Conservation (phyloP, 257 asterid species). For the Nicotiana paniculata region DNA sequence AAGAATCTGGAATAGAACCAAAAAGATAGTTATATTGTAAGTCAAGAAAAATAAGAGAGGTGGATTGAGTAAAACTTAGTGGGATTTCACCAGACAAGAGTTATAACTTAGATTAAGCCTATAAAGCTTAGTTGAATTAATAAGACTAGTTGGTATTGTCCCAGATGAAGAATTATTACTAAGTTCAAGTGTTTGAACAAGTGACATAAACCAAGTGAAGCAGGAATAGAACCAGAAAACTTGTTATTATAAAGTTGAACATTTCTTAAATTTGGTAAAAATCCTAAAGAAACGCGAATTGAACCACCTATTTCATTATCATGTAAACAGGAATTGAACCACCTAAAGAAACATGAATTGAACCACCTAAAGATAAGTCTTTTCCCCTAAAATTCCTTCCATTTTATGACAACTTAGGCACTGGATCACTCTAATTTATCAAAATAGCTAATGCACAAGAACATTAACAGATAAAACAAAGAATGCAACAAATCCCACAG, state of each 20-base stretch:
- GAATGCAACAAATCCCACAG: not conserved
- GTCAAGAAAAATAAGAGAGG: conserved; percentile 47
- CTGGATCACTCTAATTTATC: not conserved
- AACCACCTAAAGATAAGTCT: conserved; percentile 27
- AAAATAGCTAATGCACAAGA: not conserved
- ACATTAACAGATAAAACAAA: not conserved
- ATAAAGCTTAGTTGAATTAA: conserved; percentile 65
- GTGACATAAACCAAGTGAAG: conserved; percentile 58
- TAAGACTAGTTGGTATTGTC: conserved; percentile 39
- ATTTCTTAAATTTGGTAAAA: conserved; percentile 73
- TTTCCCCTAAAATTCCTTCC: not conserved
- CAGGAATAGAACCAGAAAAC: conserved; percentile 58
- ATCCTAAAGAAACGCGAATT: conserved; percentile 62
- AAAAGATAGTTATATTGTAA: conserved; percentile 54
- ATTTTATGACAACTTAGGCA: not conserved
- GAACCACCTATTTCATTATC: not conserved
- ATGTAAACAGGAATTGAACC: no score
- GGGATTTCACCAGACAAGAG: conserved; percentile 61
- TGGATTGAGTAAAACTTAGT: conserved; percentile 32
- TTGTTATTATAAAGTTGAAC: conserved; percentile 76
- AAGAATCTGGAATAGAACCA: conserved; percentile 56
- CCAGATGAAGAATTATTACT: conserved; percentile 69
- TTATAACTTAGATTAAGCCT: conserved; percentile 71
- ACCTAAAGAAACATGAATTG: no score
- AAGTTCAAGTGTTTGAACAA: conserved; percentile 76